Evolutionary conservation across 768 basidiomycete genomes (phyloP).

Genomic region (Mycena maculata): DNA sequence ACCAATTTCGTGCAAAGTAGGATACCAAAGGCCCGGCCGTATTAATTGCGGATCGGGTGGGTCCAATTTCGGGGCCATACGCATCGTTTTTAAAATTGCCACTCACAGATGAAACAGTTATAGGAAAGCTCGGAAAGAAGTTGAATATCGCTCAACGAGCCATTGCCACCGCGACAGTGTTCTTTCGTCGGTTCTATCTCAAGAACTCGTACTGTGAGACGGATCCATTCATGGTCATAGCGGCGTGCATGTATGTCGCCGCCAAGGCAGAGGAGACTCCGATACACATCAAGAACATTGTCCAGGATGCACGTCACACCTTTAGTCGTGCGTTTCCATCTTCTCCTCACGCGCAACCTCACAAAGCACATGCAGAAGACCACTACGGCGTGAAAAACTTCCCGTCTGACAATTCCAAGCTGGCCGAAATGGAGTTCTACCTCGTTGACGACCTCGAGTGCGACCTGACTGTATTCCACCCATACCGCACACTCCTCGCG

Average conservation of each 20-base stretch:
- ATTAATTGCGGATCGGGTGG: too few relatives aligned
- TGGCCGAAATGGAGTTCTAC: conserved; percentile 99
- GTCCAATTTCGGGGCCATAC: too few relatives aligned
- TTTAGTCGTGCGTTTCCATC: conserved; percentile 70
- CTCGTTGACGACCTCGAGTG: conserved; percentile 97
- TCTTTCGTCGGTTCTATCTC: conserved; percentile 96
- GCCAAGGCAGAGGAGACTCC: conserved; percentile 98
- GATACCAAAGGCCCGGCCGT: too few relatives aligned
- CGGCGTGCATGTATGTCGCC: conserved; percentile 95
- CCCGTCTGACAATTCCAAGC: conserved; percentile 86
- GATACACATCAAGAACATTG: conserved; percentile 92
- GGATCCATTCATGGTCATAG: conserved; percentile 92
- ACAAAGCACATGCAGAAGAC: conserved; percentile 53
- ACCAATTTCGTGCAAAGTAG: too few relatives aligned
- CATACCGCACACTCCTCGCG: conserved; percentile 88
- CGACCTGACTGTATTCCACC: conserved; percentile 93
- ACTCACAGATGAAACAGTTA: conserved; percentile 59
- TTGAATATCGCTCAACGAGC: conserved; percentile 88
- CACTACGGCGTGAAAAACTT: conserved; percentile 84
- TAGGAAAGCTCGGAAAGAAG: conserved; percentile 88
- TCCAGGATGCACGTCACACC: conserved; percentile 81
- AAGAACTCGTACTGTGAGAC: conserved; percentile 97
- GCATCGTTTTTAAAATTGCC: background rate
- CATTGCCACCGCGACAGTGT: conserved; percentile 94
- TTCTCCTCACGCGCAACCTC: background rate